These are phyloP conservation scores for Cocos nucifera DNA, from an alignment of 176 grass and related monocot species.

Conservation along the genomic window DNA sequence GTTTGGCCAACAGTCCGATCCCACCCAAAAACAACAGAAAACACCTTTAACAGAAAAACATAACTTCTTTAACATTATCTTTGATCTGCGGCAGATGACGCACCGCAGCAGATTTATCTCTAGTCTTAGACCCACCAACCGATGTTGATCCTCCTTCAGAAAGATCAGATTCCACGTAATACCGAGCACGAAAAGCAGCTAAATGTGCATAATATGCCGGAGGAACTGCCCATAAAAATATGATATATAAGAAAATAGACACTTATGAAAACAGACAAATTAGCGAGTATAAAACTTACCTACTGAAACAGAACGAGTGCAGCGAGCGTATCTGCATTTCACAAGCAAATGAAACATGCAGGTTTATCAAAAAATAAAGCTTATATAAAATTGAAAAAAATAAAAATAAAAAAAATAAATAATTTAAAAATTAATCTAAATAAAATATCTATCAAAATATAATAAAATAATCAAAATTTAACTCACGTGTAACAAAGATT, in stretches of 20 bases:
- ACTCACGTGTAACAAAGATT: constrained; percentile 87
- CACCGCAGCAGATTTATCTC: constrained; percentile 34
- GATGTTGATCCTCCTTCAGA: constrained; percentile 40
- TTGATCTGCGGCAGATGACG: constrained; percentile 54
- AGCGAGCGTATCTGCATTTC: constrained; percentile 69
- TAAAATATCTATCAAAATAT: no score
- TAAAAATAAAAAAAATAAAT: no score
- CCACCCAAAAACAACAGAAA: no score
- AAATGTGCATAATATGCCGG: constrained; percentile 80
- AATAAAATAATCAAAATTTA: neutral
- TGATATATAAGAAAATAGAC: neutral
- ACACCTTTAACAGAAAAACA: constrained; percentile 48
- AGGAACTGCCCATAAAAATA: constrained; percentile 35
- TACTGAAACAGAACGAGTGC: constrained; percentile 72
- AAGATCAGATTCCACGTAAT: constrained; percentile 48
- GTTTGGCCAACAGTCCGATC: no score
- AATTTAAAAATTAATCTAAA: no score
- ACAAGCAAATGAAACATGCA: neutral
- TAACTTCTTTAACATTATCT: constrained; percentile 65
- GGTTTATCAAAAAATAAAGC: no score
- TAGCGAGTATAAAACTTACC: constrained; percentile 31
- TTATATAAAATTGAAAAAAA: no score
- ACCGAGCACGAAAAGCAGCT: constrained; percentile 54
- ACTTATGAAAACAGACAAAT: neutral
- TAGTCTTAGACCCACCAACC: constrained; percentile 7